phyloP scores from a whole-genome alignment of 768 basidiomycete species.

The Tylopilus plumbeoviolaceoides region DNA sequence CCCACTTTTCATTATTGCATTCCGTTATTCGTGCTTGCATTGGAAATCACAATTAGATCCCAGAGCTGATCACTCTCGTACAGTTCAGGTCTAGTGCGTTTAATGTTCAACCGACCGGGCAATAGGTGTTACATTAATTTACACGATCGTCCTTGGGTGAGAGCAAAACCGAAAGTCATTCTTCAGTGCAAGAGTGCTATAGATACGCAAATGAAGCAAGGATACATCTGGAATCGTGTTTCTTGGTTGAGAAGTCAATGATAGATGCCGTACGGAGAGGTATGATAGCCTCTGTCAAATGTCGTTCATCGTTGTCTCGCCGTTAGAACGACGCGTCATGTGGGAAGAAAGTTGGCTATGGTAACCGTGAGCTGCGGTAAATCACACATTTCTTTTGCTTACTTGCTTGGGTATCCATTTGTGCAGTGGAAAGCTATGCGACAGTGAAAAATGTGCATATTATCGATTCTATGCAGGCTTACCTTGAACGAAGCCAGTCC shows the following conservation, averaged over 20 bases:
- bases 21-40: constrained; percentile 7
- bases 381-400: constrained; percentile 21
- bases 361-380: constrained; percentile 5
- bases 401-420: constrained; percentile 68
- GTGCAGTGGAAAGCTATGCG: constrained; percentile 34
- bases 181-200: constrained; percentile 26
- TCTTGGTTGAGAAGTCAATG: constrained; percentile 12
- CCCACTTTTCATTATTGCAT: constrained; percentile 27
- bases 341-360: constrained; percentile 60
- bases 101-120: background rate
- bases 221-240: constrained; percentile 23
- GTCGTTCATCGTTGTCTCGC: constrained; percentile 1
- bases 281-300: constrained; percentile 5
- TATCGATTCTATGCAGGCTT: constrained; percentile 7
- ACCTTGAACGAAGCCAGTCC: constrained; percentile 86
- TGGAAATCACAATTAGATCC: constrained; percentile 12
- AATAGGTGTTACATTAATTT: constrained; percentile 30
- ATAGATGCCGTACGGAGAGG: constrained; percentile 6
- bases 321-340: constrained; percentile 31
- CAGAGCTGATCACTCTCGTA: background rate
- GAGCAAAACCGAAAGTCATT: constrained; percentile 16
- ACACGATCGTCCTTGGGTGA: constrained; percentile 15
- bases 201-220: constrained; percentile 28
- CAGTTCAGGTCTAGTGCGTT: background rate
- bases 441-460: constrained; percentile 2